Percentiles rank a stretch among this genome's conserved stretches.
Conservation (phyloP, 208 protist genomes). For the Blechomonas ayalai region DNA sequence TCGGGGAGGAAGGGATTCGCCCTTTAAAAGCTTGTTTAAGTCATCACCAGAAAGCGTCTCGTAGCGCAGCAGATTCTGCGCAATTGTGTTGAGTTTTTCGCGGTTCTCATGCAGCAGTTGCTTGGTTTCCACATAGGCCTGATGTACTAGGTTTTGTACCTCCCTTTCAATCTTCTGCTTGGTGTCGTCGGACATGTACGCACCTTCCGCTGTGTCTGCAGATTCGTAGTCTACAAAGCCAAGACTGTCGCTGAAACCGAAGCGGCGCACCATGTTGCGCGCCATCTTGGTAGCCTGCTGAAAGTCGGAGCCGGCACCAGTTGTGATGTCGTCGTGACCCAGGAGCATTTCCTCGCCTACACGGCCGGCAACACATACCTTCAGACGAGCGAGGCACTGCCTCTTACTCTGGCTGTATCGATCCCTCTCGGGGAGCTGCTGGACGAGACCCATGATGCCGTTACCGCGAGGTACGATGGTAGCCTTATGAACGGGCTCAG, state of each 20-base stretch:
- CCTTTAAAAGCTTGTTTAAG: constrained; percentile 65
- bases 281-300: constrained; percentile 88
- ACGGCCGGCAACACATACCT: constrained; percentile 85
- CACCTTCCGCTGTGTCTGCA: constrained; percentile 60
- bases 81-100: constrained; percentile 64
- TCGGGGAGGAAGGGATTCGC: constrained; percentile 50
- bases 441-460: constrained; percentile 89
- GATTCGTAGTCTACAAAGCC: constrained; percentile 87
- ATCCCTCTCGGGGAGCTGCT: constrained; percentile 82
- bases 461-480: constrained; percentile 88
- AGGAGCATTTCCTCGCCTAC: constrained; percentile 96
- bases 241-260: constrained; percentile 82
- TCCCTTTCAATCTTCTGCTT: constrained; percentile 85
- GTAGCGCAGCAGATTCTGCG: constrained; percentile 74
- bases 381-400: constrained; percentile 76
- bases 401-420: constrained; percentile 83
- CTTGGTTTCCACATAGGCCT: constrained; percentile 75
- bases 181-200: constrained; percentile 88
- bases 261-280: constrained; percentile 85
- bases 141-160: constrained; percentile 50
- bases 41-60: constrained; percentile 83
- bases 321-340: constrained; percentile 92
- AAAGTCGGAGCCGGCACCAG: constrained; percentile 86
- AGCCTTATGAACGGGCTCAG: constrained; percentile 88
- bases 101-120: constrained; percentile 52